Base-by-base conservation (phyloP, 352 stramenopile genomes). In the Pythium brassicae region DNA sequence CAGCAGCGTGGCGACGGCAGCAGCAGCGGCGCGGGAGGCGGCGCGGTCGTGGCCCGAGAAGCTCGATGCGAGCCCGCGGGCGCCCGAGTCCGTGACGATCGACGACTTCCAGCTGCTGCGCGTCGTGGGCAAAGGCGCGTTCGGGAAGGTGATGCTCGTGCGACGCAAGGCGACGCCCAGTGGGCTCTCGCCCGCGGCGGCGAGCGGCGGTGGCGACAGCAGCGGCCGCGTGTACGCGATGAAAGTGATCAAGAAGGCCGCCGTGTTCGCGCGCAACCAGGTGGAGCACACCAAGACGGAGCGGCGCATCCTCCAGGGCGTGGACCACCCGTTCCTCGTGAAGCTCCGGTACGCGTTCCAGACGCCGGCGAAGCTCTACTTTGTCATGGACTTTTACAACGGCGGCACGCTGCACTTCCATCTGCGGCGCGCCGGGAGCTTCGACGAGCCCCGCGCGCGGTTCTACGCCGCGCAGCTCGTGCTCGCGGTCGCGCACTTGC, bases 221-320 rank as follows among this genome's bases (percentile, higher is more conserved):
- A 94, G 78, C 22, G 82, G 87, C 37, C 66, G 96, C 54, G 94
- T 99, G 57, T 99, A 98, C 74, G 97, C 97, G 4, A 97, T 99
- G 80, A 99, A 99, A 65, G 95, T 99, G n/a, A 74, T 99, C 50
- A 83, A 90, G 48, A 99, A 99, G 76, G 94, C 98, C 57, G 98
- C 98, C 63, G 98, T 99, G 59, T 98, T 99, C 68, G 98, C 98
- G 66, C 83, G 96, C 49, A 99, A 99, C 66, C 96, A 99, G 75
- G 92, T 99, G 27, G 96, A 99, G 73, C 97, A 99, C 75, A 99
- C 96, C n/a, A 97, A 95, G 65, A 99, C 96, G 23, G 97, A 99
- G 81, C 83, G 96, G 19, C 96, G 95, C 61, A 96, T 99, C 29
- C 78, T 99, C 11, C 96, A 93, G 26, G 98, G 98, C 65, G 93